Evolutionary conservation across 352 stramenopile genomes (phyloP).

Genomic region (Phytophthora boehmeriae): DNA sequence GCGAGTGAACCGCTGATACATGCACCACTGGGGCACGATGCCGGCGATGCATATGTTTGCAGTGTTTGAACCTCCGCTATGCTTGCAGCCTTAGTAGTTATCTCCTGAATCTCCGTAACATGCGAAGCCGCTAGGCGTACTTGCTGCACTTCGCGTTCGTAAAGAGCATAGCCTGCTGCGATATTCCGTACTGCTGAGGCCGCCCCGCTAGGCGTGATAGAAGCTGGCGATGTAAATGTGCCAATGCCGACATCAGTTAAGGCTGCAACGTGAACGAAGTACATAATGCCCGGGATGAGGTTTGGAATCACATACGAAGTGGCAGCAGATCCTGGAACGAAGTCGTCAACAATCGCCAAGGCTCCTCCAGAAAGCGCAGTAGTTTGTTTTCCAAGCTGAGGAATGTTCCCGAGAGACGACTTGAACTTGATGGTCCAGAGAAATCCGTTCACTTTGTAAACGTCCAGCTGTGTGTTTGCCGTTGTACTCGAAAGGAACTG

Average conservation of each 20-base stretch:
- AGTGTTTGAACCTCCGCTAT: conserved; percentile 82
- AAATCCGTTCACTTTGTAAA: conserved; percentile 82
- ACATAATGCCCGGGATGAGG: conserved; percentile 68
- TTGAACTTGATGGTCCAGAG: conserved; percentile 85
- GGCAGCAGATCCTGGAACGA: conserved; percentile 49
- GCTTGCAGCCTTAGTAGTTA: conserved; percentile 61
- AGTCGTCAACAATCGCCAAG: conserved; percentile 46
- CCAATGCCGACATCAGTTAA: conserved; percentile 63
- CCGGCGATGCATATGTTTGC: conserved; percentile 48
- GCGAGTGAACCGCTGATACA: conserved; percentile 66
- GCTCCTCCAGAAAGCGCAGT: conserved; percentile 20
- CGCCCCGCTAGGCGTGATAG: conserved; percentile 54
- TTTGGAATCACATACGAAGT: conserved; percentile 55
- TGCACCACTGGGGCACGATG: conserved; percentile 45
- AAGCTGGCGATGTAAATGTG: conserved; percentile 39
- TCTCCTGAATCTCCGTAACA: conserved; percentile 70
- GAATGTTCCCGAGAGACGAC: conserved; percentile 70
- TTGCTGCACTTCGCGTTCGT: conserved; percentile 70
- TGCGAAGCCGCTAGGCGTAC: conserved; percentile 69
- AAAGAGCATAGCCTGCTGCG: conserved; percentile 60
- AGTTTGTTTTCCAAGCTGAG: conserved; percentile 42
- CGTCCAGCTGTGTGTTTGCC: conserved; percentile 35
- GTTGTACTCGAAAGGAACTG: conserved; percentile 44
- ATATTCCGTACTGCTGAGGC: conserved; percentile 57
- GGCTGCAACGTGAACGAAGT: conserved; percentile 68